These are phyloP conservation scores for Acer saccharum DNA, from an alignment of 345 rosid species.

Conservation along the genomic window DNA sequence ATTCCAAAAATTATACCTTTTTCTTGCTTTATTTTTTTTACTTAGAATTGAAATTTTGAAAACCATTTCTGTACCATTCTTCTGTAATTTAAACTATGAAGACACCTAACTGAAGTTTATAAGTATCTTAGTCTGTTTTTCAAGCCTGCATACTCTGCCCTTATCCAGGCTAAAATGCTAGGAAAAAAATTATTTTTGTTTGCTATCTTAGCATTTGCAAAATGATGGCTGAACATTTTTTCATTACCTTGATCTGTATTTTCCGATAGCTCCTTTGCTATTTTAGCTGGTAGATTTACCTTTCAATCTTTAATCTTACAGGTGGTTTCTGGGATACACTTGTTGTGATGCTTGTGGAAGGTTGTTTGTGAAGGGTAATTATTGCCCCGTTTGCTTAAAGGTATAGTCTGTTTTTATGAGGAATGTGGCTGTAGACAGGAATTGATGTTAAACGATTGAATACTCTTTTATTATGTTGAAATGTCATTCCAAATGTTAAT, in stretches of 20 bases:
- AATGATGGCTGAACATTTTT: background rate
- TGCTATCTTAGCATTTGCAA: background rate
- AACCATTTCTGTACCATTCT: background rate
- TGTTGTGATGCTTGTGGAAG: slow-evolving; percentile 99
- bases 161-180: background rate
- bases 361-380: slow-evolving; percentile 97
- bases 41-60: background rate
- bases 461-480: background rate
- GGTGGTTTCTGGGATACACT: slow-evolving; percentile 99
- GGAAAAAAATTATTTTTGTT: too few relatives aligned
- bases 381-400: slow-evolving; percentile 99
- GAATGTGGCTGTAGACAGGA: background rate
- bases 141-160: background rate
- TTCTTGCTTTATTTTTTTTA: background rate
- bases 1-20: background rate
- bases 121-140: background rate
- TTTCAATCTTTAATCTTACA: slow-evolving; percentile 35
- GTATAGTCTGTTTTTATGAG: slow-evolving; percentile 37
- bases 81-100: background rate
- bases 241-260: background rate
- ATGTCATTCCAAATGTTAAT: background rate
- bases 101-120: background rate
- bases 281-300: slow-evolving; percentile 4
- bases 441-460: slow-evolving; percentile 9
- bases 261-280: background rate